Evolutionary conservation across 257 asterid genomes (phyloP), one percentile per base, ranked within the genome.

Genomic region (Solanum clarkiae): DNA sequence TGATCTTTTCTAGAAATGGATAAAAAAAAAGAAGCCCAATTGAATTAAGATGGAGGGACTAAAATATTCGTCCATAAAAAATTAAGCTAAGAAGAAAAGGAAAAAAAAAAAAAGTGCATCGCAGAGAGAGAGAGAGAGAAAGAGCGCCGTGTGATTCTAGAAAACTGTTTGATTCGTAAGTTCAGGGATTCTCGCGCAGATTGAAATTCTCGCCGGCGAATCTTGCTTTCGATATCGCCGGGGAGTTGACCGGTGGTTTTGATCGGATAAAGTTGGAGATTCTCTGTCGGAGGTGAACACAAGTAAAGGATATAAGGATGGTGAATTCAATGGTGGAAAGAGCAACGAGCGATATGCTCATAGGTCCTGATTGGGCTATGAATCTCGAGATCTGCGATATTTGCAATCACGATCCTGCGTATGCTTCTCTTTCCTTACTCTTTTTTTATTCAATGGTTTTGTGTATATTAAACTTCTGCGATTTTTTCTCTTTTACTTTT

Each of bases 321-420:
- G 98, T 95, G 85, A 93, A 96, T 88, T 91, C 95, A 51, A 91
- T 95, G 98, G 99, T 96, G 90, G 98, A 95, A 55, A 91, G 98
- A 81, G 98, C 99, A 82, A 96, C 99, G 59, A 96, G 96, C 93
- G 95, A 93, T 72, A 89, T 96, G 99, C 97, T 96, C 40, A 95
- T 96, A 89, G 99, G 99, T 71, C 99, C 99, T 55, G 99, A 96
- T 92, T 96, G 99, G 99, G 98, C 99, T 85, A 94, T 96, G 98
- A 96, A 96, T 87, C 88, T 95, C 80, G 99, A 95, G 98, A 96
- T 96, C 95, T 96, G 98, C 74, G 98, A 96, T 90, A 89, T 95
- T 69, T 96, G 98, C 95, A 96, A 96, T 88, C 95, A 88, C 88
- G 98, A 96, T 94, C 99, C 97, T 81, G 92, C 93, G 99, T 95